Evolutionary conservation across 345 rosid genomes (phyloP).

Genomic region (Luvunga scandens): DNA sequence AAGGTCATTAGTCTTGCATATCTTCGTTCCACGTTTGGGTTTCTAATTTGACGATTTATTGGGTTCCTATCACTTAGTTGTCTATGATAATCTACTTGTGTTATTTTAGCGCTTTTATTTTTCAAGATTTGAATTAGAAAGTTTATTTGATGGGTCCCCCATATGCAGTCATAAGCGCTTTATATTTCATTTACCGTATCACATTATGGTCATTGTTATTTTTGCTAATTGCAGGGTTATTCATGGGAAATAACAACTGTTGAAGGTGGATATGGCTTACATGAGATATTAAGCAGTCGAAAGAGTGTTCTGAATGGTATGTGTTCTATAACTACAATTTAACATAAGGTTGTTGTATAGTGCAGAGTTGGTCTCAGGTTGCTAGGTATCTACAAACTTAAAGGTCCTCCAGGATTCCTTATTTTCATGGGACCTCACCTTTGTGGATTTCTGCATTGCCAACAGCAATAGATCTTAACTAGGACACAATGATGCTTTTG

Average conservation of each 20-base stretch:
- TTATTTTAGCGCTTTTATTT: not conserved
- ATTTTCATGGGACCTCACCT: not conserved
- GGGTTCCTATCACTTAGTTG: not conserved
- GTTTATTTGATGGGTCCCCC: not conserved
- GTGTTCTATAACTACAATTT: slow-evolving; percentile 1
- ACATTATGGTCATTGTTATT: not conserved
- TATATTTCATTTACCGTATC: not conserved
- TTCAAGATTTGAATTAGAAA: not conserved
- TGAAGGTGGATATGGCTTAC: slow-evolving; percentile 93
- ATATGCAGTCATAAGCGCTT: not conserved
- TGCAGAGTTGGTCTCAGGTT: not conserved
- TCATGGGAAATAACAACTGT: slow-evolving; percentile 94
- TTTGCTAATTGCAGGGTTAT: slow-evolving; percentile 62
- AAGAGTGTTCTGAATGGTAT: slow-evolving; percentile 77
- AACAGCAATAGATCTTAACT: not conserved
- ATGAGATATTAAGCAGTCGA: slow-evolving; percentile 69
- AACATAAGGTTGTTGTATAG: not conserved
- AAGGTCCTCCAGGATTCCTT: not conserved
- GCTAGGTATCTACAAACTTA: not conserved
- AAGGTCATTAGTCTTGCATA: slow-evolving; percentile 48
- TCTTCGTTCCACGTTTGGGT: not conserved
- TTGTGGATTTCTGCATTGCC: not conserved
- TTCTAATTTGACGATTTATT: not conserved
- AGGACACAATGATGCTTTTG: not conserved
- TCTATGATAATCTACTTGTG: not conserved